phyloP scores from a whole-genome alignment of 1,284 basidiomycete species.

The Taiwanofungus camphoratus region DNA sequence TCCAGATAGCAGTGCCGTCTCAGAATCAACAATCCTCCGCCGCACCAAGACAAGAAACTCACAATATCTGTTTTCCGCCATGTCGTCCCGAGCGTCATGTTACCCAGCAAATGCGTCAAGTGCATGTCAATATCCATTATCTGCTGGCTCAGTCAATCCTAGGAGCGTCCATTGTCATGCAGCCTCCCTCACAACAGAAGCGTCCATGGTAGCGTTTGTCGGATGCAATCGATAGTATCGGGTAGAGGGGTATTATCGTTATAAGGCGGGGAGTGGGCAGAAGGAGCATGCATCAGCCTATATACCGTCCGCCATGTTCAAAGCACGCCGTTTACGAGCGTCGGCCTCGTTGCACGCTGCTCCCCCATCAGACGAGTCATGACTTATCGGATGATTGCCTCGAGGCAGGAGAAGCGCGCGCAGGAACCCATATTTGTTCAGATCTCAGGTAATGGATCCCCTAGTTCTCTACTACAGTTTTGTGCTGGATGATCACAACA shows the following conservation, averaged over 20 bases:
- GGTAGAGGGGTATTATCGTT: no score
- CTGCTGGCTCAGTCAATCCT: background rate
- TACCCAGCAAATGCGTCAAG: slow-evolving; percentile 21
- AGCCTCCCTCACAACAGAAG: background rate
- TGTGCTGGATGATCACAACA: no score
- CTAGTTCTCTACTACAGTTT: no score
- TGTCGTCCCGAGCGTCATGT: slow-evolving; percentile 18
- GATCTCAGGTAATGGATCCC: no score
- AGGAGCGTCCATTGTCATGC: background rate
- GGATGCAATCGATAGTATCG: background rate
- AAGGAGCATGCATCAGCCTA: background rate
- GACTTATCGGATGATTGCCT: slow-evolving; percentile 13
- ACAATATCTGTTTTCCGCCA: slow-evolving; percentile 18
- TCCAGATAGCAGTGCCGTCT: slow-evolving; percentile 13
- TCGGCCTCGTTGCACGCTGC: slow-evolving; percentile 12
- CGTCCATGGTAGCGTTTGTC: background rate
- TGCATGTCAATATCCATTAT: slow-evolving; percentile 25
- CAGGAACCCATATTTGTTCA: background rate
- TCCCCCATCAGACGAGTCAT: slow-evolving; percentile 6
- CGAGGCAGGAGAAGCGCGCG: slow-evolving; percentile 5
- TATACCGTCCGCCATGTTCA: background rate
- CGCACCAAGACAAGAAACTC: slow-evolving; percentile 9
- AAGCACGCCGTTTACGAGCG: slow-evolving; percentile 4
- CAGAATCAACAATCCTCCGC: slow-evolving; percentile 1
- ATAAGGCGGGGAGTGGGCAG: no score